Conservation (phyloP, 139 green algal species). For the Microglena sp. region DNA sequence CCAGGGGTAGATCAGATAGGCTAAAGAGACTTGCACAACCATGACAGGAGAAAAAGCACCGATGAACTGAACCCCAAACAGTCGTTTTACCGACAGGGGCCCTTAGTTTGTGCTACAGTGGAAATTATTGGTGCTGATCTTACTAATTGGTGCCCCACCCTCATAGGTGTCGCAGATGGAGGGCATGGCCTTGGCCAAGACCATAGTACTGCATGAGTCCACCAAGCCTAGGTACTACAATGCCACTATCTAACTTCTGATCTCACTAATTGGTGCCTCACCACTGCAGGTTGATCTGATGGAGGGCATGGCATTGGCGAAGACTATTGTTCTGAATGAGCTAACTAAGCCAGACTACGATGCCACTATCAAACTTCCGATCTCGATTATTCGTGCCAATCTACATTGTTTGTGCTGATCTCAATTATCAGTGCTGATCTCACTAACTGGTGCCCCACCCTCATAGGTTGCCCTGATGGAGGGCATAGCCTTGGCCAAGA, state of each 20-base stretch:
- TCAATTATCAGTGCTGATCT: background rate
- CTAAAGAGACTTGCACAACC: background rate
- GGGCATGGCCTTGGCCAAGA: slow-evolving; percentile 87
- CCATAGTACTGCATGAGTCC: slow-evolving; percentile 57
- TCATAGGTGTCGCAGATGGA: slow-evolving; percentile 89
- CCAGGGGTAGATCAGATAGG: too few species aligned
- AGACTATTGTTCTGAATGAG: slow-evolving; percentile 68
- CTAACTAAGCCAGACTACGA: slow-evolving; percentile 77
- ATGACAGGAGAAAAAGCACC: too few species aligned
- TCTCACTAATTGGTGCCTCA: too few species aligned
- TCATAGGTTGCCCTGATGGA: slow-evolving; percentile 87
- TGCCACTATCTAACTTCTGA: too few species aligned
- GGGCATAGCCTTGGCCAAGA: slow-evolving; percentile 86
- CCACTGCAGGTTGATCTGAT: too few species aligned
- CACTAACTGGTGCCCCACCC: background rate
- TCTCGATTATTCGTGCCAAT: too few species aligned
- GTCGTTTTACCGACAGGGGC: too few species aligned
- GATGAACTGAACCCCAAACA: too few species aligned
- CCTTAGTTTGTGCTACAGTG: background rate
- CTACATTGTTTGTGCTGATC: background rate
- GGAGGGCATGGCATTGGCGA: slow-evolving; percentile 89
- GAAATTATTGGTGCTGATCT: background rate
- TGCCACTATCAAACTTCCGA: too few species aligned
- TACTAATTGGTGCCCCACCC: background rate
- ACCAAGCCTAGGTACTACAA: slow-evolving; percentile 80